Conservation (phyloP, 2,329 filamentous ascomycete genomes). For the Zymoseptoria tritici region DNA sequence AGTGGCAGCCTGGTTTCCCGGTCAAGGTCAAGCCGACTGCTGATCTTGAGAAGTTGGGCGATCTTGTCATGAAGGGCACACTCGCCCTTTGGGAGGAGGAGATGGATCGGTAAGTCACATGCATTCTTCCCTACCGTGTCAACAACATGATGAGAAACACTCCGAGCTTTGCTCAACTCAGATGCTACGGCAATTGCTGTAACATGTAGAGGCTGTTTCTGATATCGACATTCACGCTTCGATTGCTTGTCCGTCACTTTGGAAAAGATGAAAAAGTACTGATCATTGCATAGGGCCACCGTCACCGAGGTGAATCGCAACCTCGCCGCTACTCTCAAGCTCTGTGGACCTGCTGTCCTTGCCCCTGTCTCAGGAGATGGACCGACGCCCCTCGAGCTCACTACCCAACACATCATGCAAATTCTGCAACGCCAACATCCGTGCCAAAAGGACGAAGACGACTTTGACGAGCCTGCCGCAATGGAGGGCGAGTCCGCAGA, state of each 20-base stretch:
- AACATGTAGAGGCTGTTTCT: conserved; percentile 42
- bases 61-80: conserved; percentile 77
- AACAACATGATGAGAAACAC: conserved; percentile 68
- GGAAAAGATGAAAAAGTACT: conserved; percentile 36
- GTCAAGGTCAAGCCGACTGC: conserved; percentile 69
- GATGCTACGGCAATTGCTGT: conserved; percentile 54
- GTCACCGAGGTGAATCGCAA: conserved; percentile 95
- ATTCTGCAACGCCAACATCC: conserved; percentile 86
- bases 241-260: background rate
- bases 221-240: conserved; percentile 27
- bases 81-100: conserved; percentile 83
- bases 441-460: conserved; percentile 83
- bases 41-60: conserved; percentile 76
- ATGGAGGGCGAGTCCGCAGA: conserved; percentile 70
- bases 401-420: conserved; percentile 65
- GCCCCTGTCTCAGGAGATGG: conserved; percentile 54
- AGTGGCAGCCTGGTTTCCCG: conserved; percentile 85
- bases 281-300: conserved; percentile 54
- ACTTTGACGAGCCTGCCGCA: conserved; percentile 69
- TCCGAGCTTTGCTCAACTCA: conserved; percentile 99
- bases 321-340: conserved; percentile 80
- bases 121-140: conserved; percentile 8
- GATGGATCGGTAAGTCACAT: conserved; percentile 73
- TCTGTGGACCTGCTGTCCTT: conserved; percentile 80
- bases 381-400: conserved; percentile 43